Evolutionary conservation across 2,329 filamentous ascomycete species (phyloP).

Genomic region (Monilinia vaccinii-corymbosi): DNA sequence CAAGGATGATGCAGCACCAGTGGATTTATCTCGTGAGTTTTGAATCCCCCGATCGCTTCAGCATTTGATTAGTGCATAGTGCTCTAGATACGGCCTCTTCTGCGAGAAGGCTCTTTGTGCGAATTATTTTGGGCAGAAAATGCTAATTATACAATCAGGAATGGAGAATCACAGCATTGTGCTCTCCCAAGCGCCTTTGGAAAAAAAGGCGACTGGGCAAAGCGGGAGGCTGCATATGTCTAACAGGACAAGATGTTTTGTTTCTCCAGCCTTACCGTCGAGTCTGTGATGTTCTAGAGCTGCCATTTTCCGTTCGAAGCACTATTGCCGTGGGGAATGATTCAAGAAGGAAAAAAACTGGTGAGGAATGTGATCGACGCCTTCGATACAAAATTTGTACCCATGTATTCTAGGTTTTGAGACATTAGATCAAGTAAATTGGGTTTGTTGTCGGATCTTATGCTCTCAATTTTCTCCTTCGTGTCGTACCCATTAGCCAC

Average conservation of each 20-base stretch:
- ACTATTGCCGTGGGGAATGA: not conserved
- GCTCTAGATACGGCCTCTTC: not conserved
- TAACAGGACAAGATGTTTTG: not conserved
- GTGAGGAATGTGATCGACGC: slow-evolving; percentile 2
- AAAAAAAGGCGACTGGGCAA: not conserved
- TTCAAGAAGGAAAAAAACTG: not conserved
- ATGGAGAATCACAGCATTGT: not conserved
- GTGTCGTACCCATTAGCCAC: not conserved
- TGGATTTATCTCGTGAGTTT: not conserved
- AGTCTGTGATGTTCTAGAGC: not conserved
- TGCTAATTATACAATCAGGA: not conserved
- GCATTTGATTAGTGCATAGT: not conserved
- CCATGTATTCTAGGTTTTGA: not conserved
- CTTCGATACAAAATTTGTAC: not conserved
- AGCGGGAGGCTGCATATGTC: slow-evolving; percentile 2
- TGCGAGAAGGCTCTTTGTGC: not conserved
- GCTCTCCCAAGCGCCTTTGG: not conserved
- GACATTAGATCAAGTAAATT: not conserved
- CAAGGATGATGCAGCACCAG: not conserved
- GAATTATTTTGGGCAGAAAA: not conserved
- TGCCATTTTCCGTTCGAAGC: not conserved
- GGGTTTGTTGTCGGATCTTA: not conserved
- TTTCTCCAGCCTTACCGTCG: not conserved
- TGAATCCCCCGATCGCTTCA: not conserved
- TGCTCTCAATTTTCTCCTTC: not conserved